Evolutionary conservation across 352 stramenopile genomes (phyloP), one percentile per base, ranked within the genome.

Genomic region (Salisapilia sapeloensis): DNA sequence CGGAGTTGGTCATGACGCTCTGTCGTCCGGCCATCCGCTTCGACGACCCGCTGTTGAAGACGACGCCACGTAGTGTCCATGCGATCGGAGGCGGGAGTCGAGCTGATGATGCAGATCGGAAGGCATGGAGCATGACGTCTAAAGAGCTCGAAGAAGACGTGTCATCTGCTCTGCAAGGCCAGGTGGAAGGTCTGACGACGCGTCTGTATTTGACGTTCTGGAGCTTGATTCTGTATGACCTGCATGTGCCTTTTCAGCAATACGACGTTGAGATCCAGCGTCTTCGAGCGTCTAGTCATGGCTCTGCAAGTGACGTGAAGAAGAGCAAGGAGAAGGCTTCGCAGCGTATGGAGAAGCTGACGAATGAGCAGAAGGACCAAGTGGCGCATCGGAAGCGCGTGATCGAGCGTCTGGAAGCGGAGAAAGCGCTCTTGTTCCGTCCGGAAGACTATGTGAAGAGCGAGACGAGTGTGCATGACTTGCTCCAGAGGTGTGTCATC

Each of bases 131-230:
- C 27, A 81, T 90, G 60, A 60, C 80, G 38, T 65, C 60, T n/a
- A 2, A 43, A 0, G 44, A 57, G 17, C 46, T 86, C 5, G 33
- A 85, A 13, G 44, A 60, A n/a, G 74, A 90, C 33, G 44, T 90
- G 10, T 50, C 38, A 4, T 19, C 47, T 1, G 65, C 70, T 2
- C 40, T 85, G 18, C 40, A 38, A 24, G 52, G 65, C 25, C 54
- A 63, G 2, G 82, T 84, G 35, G 56, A 50, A 11, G 74, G 67
- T 19, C 61, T 86, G 49, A 74, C 67, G 17, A 69, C 61, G 24
- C 70, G 84, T 14, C 42, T 91, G 24, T 91, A 82, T 32, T 56
- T 69, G 16, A 85, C 58, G 28, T 93, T 93, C 40, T 93, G 78
- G 78, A 70, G 60, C 8, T 48, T 93, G 32, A 80, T 70, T 28